A percentile compares a stretch with the other conserved stretches of the same genome.
These are phyloP conservation scores for Galerina marginata DNA, from an alignment of 768 basidiomycete species.

Conservation along the genomic window DNA sequence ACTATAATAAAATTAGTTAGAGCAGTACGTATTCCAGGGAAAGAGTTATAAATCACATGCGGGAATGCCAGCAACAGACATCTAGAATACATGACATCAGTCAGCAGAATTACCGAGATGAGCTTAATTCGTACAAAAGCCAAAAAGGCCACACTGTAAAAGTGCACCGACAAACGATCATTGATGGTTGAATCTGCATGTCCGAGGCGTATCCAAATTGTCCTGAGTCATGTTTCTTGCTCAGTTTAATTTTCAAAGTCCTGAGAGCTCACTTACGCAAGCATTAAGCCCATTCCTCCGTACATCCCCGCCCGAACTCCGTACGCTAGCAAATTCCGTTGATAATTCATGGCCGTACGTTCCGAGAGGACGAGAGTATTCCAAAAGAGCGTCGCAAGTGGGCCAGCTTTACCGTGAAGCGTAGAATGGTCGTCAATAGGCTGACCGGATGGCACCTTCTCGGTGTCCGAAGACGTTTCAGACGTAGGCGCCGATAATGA, in stretches of 20 bases:
- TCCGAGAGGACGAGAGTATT: constrained; percentile 54
- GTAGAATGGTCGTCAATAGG: constrained; percentile 9
- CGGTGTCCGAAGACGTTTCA: neutral
- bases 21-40: no score
- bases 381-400: constrained; percentile 38
- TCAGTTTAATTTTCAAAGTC: constrained; percentile 22
- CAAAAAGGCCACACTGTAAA: constrained; percentile 62
- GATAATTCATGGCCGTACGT: constrained; percentile 54
- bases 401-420: constrained; percentile 33
- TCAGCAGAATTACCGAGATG: neutral
- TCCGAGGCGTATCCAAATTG: constrained; percentile 58
- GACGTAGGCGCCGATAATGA: constrained; percentile 15
- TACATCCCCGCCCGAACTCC: constrained; percentile 65
- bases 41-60: constrained; percentile 37
- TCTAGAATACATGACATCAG: constrained; percentile 30
- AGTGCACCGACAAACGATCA: constrained; percentile 56
- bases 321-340: constrained; percentile 60
- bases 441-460: constrained; percentile 7
- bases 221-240: constrained; percentile 32
- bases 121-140: constrained; percentile 43
- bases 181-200: constrained; percentile 45
- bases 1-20: constrained; percentile 31
- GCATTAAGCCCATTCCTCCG: constrained; percentile 50
- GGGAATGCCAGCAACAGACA: constrained; percentile 68
- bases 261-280: constrained; percentile 39